phyloP scores from a whole-genome alignment of 805 yeast species.

The Candida boleticola region DNA sequence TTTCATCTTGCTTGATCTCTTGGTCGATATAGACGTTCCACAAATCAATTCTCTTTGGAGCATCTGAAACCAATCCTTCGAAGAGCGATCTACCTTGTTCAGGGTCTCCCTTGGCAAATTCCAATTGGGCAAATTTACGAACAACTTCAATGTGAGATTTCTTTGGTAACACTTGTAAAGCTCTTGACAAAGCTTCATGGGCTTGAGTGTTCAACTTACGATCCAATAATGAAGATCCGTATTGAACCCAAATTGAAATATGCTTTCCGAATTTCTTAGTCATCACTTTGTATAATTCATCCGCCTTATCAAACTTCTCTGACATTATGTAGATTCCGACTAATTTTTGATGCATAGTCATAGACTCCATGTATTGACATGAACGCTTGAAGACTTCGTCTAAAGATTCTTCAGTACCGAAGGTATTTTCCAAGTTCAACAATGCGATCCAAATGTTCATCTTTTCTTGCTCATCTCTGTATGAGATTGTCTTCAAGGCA shows the following conservation, averaged over 20 bases:
- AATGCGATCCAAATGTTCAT: conserved; percentile 95
- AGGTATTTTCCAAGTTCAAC: conserved; percentile 88
- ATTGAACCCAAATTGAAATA: conserved; percentile 75
- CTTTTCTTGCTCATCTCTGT: conserved; percentile 90
- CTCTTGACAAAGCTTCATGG: conserved; percentile 69
- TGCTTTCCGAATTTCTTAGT: conserved; percentile 75
- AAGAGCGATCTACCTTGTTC: conserved; percentile 94
- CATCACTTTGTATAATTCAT: conserved; percentile 59
- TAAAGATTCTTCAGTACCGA: conserved; percentile 81
- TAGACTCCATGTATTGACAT: conserved; percentile 88
- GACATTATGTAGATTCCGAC: conserved; percentile 72
- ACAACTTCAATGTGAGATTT: conserved; percentile 77
- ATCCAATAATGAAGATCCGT: conserved; percentile 72
- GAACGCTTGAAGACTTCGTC: conserved; percentile 81
- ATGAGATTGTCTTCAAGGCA: conserved; percentile 85
- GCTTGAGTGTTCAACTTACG: conserved; percentile 57
- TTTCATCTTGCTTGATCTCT: conserved; percentile 72
- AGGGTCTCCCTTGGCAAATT: conserved; percentile 80
- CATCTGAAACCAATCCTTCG: conserved; percentile 87
- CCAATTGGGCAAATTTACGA: conserved; percentile 84
- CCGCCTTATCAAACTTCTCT: conserved; percentile 71
- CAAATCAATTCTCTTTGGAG: conserved; percentile 86
- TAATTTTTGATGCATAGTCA: conserved; percentile 75
- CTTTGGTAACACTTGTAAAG: conserved; percentile 69
- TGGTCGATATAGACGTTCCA: conserved; percentile 97